These are phyloP conservation scores for Diutina neorugosa DNA, from an alignment of 1,139 yeast genomes.

Conservation along the genomic window DNA sequence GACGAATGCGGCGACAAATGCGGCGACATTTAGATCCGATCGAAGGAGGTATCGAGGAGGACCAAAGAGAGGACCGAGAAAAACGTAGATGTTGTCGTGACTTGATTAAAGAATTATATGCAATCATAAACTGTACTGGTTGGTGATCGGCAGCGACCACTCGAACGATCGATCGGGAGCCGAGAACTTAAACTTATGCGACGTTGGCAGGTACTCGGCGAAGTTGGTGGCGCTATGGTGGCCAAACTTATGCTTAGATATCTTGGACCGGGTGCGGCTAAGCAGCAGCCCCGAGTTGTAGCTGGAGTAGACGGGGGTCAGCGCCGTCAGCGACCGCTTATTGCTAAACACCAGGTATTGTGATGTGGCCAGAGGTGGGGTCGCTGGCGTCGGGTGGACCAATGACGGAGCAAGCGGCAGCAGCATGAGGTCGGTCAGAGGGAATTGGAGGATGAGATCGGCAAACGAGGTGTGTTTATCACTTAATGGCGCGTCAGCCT, in stretches of 20 bases:
- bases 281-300: constrained; percentile 7
- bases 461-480: constrained; percentile 14
- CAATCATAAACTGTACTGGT: not conserved
- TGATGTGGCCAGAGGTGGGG: constrained; percentile 33
- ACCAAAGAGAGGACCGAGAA: not conserved
- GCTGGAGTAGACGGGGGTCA: not conserved
- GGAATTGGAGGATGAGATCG: constrained; percentile 19
- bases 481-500: constrained; percentile 10
- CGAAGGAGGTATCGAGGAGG: too few relatives aligned
- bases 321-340: not conserved
- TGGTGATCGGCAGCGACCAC: constrained; percentile 1
- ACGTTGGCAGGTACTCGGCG: not conserved
- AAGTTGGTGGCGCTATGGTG: not conserved
- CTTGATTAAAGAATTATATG: not conserved
- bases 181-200: not conserved
- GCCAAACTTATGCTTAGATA: constrained; percentile 4
- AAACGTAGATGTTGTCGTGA: not conserved
- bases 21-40: not conserved
- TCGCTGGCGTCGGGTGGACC: constrained; percentile 15
- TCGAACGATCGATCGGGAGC: not conserved
- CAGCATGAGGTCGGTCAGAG: constrained; percentile 8
- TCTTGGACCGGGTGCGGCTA: constrained; percentile 15
- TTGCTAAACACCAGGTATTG: constrained; percentile 27
- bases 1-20: not conserved
- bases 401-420: constrained; percentile 6